Conservation (phyloP, 257 asterid genomes). For the Osmanthus fragrans region DNA sequence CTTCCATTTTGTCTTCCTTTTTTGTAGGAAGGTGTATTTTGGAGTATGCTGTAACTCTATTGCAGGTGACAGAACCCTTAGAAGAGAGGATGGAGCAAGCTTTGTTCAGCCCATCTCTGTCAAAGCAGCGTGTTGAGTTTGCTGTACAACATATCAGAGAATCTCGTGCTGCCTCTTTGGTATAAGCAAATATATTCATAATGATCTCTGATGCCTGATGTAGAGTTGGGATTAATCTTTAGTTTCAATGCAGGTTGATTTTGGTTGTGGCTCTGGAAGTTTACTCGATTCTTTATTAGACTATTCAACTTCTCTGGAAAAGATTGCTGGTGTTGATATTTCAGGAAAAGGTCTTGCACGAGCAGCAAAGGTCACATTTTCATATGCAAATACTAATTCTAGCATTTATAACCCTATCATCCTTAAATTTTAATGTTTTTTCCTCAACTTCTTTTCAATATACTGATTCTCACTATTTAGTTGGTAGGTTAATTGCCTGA, state of each 20-base stretch:
- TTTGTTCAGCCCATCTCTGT: constrained; percentile 80
- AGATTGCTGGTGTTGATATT: constrained; percentile 83
- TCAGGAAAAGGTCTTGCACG: constrained; percentile 71
- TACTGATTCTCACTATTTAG: not conserved
- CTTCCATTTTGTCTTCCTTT: not conserved
- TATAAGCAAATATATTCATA: constrained; percentile 28
- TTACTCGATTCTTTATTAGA: constrained; percentile 79
- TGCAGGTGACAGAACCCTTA: constrained; percentile 73
- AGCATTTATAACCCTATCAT: not conserved
- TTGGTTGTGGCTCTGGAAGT: constrained; percentile 99
- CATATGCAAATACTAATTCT: constrained; percentile 8
- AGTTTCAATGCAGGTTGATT: constrained; percentile 70
- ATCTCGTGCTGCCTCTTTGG: constrained; percentile 78
- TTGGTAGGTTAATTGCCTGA: not conserved
- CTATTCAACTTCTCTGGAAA: constrained; percentile 77
- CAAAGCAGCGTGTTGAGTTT: constrained; percentile 91
- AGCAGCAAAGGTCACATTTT: constrained; percentile 79
- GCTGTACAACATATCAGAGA: constrained; percentile 74
- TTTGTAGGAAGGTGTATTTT: constrained; percentile 55
- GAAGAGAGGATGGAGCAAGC: constrained; percentile 99
- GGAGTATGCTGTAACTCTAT: constrained; percentile 65
- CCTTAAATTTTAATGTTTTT: not conserved
- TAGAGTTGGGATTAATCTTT: constrained; percentile 26
- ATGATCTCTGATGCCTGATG: constrained; percentile 15
- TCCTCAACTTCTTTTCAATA: not conserved